phyloP scores from a whole-genome alignment of 768 basidiomycete genomes.

The Suillus decipiens region DNA sequence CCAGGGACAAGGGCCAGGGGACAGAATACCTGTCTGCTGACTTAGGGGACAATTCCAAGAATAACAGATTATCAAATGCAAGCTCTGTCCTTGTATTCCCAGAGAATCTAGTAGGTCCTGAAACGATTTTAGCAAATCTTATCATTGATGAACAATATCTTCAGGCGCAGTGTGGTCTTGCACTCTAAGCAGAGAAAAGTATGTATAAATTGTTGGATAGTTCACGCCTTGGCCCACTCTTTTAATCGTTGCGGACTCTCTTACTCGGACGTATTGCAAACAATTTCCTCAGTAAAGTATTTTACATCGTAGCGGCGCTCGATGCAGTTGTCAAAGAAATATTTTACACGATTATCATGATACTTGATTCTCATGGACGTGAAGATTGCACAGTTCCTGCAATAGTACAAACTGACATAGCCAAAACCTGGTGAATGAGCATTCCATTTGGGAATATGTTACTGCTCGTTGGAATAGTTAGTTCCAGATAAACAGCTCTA shows the following conservation, averaged over 20 bases:
- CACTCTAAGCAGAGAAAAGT: conserved; percentile 1
- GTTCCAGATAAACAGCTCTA: neutral
- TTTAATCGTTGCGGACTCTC: neutral
- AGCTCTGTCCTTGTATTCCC: conserved; percentile 11
- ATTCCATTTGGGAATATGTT: neutral
- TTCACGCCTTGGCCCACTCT: neutral
- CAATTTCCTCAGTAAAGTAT: neutral
- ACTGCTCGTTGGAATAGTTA: neutral
- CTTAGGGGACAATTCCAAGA: neutral
- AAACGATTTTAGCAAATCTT: neutral
- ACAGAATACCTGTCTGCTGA: neutral
- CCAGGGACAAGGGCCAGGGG: neutral
- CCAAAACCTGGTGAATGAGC: neutral
- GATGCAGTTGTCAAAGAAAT: neutral
- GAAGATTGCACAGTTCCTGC: neutral
- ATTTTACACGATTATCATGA: neutral
- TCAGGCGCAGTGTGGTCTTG: conserved; percentile 15
- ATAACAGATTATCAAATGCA: conserved; percentile 13
- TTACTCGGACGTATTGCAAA: neutral
- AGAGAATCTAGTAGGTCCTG: conserved; percentile 9
- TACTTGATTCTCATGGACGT: neutral
- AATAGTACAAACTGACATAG: neutral
- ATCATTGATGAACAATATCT: neutral
- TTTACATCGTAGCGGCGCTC: neutral
- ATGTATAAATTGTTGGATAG: neutral